phyloP scores from a whole-genome alignment of 2,329 filamentous ascomycete species.

The Thielaviopsis punctulata region DNA sequence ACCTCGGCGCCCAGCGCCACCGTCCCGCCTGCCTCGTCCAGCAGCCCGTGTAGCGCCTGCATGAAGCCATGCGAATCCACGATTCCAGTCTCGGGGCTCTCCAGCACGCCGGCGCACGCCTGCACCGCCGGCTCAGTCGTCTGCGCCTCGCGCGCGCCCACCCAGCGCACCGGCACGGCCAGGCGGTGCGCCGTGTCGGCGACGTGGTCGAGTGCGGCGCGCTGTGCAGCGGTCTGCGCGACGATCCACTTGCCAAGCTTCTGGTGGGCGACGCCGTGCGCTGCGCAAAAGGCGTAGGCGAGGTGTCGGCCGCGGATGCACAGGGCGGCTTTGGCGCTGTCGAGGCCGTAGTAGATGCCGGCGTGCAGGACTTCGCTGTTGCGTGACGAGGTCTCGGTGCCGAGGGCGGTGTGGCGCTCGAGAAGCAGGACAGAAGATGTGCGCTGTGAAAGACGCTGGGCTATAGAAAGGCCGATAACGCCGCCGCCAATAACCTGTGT shows the following conservation, averaged over 20 bases:
- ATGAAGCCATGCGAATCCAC: constrained; percentile 77
- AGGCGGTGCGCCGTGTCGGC: constrained; percentile 23
- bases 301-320: constrained; percentile 63
- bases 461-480: constrained; percentile 65
- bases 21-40: constrained; percentile 62
- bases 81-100: constrained; percentile 75
- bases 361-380: constrained; percentile 96
- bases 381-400: constrained; percentile 67
- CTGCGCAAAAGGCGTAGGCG: constrained; percentile 62
- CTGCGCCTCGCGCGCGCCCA: constrained; percentile 43
- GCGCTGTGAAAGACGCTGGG: constrained; percentile 51
- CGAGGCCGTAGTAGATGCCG: constrained; percentile 71
- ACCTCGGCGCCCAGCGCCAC: constrained; percentile 55
- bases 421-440: constrained; percentile 56
- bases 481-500: constrained; percentile 38
- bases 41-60: constrained; percentile 57
- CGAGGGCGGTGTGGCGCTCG: constrained; percentile 58
- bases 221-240: constrained; percentile 60
- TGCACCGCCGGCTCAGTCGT: constrained; percentile 57
- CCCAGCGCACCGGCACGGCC: constrained; percentile 55
- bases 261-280: constrained; percentile 48
- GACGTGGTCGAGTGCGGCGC: constrained; percentile 39
- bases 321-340: constrained; percentile 63
- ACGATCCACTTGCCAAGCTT: constrained; percentile 90
- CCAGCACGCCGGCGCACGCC: constrained; percentile 57